Percentiles rank a stretch among this genome's conserved stretches.
phyloP scores from a whole-genome alignment of 331 rosid species.

The Dryas integrifolia region DNA sequence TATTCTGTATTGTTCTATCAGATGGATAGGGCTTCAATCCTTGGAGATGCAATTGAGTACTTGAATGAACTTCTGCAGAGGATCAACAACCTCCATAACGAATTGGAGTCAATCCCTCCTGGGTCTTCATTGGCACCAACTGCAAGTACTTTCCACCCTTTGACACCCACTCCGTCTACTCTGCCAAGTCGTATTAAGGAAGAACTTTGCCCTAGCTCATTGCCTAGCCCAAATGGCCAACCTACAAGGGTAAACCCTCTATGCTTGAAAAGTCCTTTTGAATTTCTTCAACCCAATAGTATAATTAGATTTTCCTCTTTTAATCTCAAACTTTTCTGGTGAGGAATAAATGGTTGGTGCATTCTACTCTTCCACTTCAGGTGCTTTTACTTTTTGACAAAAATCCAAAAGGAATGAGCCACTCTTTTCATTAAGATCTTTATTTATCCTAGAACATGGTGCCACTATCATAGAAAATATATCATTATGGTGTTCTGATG shows the following conservation, averaged over 20 bases:
- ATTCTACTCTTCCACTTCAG: neutral
- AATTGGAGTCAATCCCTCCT: slow-evolving; percentile 63
- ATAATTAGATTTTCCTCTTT: neutral
- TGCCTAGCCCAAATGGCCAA: slow-evolving; percentile 63
- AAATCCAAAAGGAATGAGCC: too few species aligned
- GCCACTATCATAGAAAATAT: neutral
- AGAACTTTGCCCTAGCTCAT: slow-evolving; percentile 50
- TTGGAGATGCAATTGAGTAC: slow-evolving; percentile 82
- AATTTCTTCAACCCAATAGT: too few species aligned
- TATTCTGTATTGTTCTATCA: slow-evolving; percentile 15
- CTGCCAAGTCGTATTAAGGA: slow-evolving; percentile 57
- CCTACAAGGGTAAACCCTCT: slow-evolving; percentile 54
- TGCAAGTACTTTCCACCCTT: slow-evolving; percentile 48
- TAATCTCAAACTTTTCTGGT: neutral
- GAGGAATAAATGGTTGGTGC: neutral
- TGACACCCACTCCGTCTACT: slow-evolving; percentile 58
- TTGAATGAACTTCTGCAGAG: slow-evolving; percentile 74
- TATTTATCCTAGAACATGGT: neutral
- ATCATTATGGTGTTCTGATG: slow-evolving; percentile 7
- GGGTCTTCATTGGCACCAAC: slow-evolving; percentile 56
- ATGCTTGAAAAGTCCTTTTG: neutral
- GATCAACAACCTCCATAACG: slow-evolving; percentile 68
- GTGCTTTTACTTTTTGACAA: neutral
- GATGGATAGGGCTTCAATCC: slow-evolving; percentile 93
- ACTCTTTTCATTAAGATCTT: neutral